These are phyloP conservation scores for Alternaria ventricosa DNA, from an alignment of 2,329 filamentous ascomycete species.

Conservation along the genomic window DNA sequence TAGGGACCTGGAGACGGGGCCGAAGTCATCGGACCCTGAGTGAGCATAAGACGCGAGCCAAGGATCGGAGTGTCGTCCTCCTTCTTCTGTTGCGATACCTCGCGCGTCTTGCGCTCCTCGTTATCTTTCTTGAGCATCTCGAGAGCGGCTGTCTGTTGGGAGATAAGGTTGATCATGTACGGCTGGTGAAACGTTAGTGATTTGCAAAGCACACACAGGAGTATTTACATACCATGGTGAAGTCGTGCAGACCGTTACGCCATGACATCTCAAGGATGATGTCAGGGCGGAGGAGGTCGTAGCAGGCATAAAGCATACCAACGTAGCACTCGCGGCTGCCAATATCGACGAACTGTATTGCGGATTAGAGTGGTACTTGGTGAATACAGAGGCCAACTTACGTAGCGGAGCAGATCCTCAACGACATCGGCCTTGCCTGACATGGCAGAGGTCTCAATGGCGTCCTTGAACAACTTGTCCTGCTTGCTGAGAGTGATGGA, in stretches of 20 bases:
- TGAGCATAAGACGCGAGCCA: slow-evolving; percentile 92
- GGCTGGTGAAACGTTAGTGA: slow-evolving; percentile 55
- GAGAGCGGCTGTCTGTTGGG: slow-evolving; percentile 87
- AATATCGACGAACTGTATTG: slow-evolving; percentile 89
- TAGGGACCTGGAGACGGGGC: slow-evolving; percentile 71
- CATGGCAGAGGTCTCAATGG: slow-evolving; percentile 95
- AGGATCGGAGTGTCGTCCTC: slow-evolving; percentile 95
- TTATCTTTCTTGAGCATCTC: slow-evolving; percentile 91
- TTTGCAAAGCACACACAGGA: background rate
- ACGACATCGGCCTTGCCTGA: slow-evolving; percentile 91
- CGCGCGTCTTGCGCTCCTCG: slow-evolving; percentile 81
- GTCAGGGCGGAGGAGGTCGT: slow-evolving; percentile 93
- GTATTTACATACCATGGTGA: slow-evolving; percentile 73
- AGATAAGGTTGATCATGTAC: slow-evolving; percentile 98
- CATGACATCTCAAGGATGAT: slow-evolving; percentile 95
- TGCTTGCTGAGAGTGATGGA: slow-evolving; percentile 97
- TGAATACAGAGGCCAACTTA: slow-evolving; percentile 65
- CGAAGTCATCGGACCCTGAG: slow-evolving; percentile 74
- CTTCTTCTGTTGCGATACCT: slow-evolving; percentile 80
- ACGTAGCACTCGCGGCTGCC: slow-evolving; percentile 99
- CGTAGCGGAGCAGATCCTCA: slow-evolving; percentile 93
- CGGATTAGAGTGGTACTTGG: slow-evolving; percentile 41
- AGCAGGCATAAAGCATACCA: slow-evolving; percentile 99
- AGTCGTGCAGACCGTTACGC: slow-evolving; percentile 93
- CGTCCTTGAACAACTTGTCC: slow-evolving; percentile 99